Conservation (phyloP, 805 yeast species). For the Ogataea henricii region DNA sequence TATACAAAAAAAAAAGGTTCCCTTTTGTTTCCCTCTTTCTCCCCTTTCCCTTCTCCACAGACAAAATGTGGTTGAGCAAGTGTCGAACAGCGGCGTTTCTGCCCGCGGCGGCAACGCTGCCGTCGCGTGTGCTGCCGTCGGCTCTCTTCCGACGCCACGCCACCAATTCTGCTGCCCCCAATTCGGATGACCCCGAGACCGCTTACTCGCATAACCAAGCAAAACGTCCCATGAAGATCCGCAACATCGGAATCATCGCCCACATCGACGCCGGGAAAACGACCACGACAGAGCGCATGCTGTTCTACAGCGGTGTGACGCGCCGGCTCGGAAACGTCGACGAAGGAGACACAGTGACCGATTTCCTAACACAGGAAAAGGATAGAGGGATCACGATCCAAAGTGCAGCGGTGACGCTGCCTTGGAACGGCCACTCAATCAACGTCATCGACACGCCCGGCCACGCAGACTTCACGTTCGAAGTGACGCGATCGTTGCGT, state of each 20-base stretch:
- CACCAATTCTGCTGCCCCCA: background rate
- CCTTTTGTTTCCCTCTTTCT: background rate
- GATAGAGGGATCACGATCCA: constrained; percentile 95
- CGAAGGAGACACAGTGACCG: constrained; percentile 95
- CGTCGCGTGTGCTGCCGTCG: no score
- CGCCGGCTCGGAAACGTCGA: constrained; percentile 88
- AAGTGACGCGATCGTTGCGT: constrained; percentile 84
- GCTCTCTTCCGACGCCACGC: no score
- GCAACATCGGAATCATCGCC: constrained; percentile 97
- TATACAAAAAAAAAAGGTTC: no score
- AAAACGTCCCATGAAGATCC: constrained; percentile 38
- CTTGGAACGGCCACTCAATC: constrained; percentile 73
- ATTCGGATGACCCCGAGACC: no score
- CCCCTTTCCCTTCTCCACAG: background rate
- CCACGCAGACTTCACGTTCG: constrained; percentile 96
- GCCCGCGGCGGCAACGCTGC: background rate
- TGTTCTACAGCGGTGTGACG: constrained; percentile 84
- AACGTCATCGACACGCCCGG: constrained; percentile 97
- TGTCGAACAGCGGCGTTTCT: background rate
- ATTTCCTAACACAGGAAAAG: constrained; percentile 85
- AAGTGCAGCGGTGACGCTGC: constrained; percentile 90
- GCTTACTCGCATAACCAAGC: no score
- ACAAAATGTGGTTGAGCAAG: background rate
- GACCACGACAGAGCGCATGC: constrained; percentile 94
- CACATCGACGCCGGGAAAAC: constrained; percentile 99